Evolutionary conservation across 2,329 filamentous ascomycete genomes (phyloP), one percentile per base, ranked within the genome.

Genomic region (Ophiocordyceps sinensis): DNA sequence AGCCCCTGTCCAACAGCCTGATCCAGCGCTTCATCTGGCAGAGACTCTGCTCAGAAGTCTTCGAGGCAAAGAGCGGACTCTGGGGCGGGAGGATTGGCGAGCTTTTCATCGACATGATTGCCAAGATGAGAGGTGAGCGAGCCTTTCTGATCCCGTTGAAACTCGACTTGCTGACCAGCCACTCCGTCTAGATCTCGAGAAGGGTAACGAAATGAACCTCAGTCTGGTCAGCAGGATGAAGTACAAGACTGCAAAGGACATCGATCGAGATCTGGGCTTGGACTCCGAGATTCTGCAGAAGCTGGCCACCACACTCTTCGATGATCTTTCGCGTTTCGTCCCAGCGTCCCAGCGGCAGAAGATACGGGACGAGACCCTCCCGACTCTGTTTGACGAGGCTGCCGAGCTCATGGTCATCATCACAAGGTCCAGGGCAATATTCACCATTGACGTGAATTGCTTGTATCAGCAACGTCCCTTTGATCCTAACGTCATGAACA

Each of bases 211-310:
- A 2, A 32, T 9, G 14, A 32, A 34, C 9, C 36, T 41, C 35
- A 15, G 29, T 28, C 28, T 41, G 28, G 3, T 41, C 40, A 41
- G 40, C 36, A 31, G 28, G 17, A 38, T 41, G 35, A 41, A 41
- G 29, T 38, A 10, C 21, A 38, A 32, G 19, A 26, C 29, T 26
- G 40, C 17, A 5, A 37, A 37, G 19, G 35, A 37, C 29, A 41
- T 41, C 21, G 40, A 41, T 36, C 17, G 4, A 14, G 40, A 38
- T 14, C 10, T 37, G 9, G 28, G 35, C 14, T 2, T 26, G 12
- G 21, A 37, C 29, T 12, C 15, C 2, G 19, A 37, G 7, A 36
- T 19, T 10, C 2, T 37, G 4, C 13, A 12, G 2, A 17, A 34
- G 14, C 8, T 28, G 10, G 14, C 3, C 10, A 13, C 21, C 3